Percentiles rank a stretch among this genome's conserved stretches.
phyloP scores from a whole-genome alignment of 2,329 filamentous ascomycete species.

The Beauveria asiatica region DNA sequence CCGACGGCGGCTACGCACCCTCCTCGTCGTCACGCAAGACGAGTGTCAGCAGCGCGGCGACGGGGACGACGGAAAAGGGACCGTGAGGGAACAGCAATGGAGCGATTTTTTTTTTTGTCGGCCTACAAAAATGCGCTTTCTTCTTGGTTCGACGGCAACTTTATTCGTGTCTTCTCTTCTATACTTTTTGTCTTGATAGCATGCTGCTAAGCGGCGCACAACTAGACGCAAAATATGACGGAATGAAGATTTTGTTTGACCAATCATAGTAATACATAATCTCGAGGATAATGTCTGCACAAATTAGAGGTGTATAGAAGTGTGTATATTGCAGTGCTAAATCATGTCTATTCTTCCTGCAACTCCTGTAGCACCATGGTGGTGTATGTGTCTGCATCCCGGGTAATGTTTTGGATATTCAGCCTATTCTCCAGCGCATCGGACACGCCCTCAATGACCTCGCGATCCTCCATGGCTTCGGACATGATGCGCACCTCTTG shows the following conservation, averaged over 20 bases:
- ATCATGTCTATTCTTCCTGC: background rate
- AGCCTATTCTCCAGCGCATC: slow-evolving; percentile 57
- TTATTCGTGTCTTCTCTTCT: slow-evolving; percentile 1
- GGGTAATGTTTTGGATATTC: slow-evolving; percentile 51
- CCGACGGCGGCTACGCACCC: slow-evolving; percentile 15
- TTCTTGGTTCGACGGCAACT: background rate
- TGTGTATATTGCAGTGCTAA: background rate
- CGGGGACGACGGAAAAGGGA: slow-evolving; percentile 25
- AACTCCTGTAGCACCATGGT: slow-evolving; percentile 21
- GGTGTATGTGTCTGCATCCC: slow-evolving; percentile 56
- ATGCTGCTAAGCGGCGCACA: background rate
- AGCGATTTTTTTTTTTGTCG: background rate
- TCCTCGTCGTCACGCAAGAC: slow-evolving; percentile 40
- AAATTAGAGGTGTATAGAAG: background rate
- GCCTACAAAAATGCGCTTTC: background rate
- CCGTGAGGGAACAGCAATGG: slow-evolving; percentile 14
- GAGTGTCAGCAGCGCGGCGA: slow-evolving; percentile 41
- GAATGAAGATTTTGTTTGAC: slow-evolving; percentile 1
- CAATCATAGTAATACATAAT: background rate
- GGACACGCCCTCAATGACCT: slow-evolving; percentile 63
- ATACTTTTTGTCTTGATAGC: background rate
- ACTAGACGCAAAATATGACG: slow-evolving; percentile 9
- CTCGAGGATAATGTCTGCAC: background rate
- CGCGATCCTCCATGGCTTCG: slow-evolving; percentile 69
- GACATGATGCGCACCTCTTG: slow-evolving; percentile 65